phyloP scores from a whole-genome alignment of 345 rosid genomes.

The Streptanthus diversifolius region DNA sequence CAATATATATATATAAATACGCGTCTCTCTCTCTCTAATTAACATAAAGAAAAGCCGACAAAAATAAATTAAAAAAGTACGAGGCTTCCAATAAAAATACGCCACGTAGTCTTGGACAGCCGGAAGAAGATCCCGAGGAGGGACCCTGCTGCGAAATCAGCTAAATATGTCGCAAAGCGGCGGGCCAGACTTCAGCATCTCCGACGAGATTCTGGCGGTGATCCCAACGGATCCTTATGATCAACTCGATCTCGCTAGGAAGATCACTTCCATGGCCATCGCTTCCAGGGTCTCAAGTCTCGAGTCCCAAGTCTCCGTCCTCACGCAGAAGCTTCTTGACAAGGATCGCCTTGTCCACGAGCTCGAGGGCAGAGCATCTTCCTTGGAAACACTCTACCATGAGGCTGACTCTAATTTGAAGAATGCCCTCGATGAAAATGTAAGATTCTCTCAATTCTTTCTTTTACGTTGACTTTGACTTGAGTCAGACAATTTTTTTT shows the following conservation, averaged over 20 bases:
- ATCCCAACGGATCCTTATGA: slow-evolving; percentile 89
- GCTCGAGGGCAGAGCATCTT: slow-evolving; percentile 50
- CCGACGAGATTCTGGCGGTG: slow-evolving; percentile 75
- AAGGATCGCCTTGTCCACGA: slow-evolving; percentile 63
- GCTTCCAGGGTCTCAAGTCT: slow-evolving; percentile 85
- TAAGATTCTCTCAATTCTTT: slow-evolving; percentile 1
- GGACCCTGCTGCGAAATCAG: neutral
- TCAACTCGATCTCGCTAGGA: slow-evolving; percentile 92
- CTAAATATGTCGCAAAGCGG: slow-evolving; percentile 26
- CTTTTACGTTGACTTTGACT: neutral
- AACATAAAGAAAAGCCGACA: neutral
- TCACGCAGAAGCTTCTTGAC: slow-evolving; percentile 51
- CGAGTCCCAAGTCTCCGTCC: slow-evolving; percentile 57
- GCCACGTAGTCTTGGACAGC: slow-evolving; percentile 10
- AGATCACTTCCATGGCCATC: slow-evolving; percentile 94
- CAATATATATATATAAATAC: neutral
- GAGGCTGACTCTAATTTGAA: slow-evolving; percentile 61
- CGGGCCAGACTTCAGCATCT: slow-evolving; percentile 53
- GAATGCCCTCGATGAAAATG: slow-evolving; percentile 64
- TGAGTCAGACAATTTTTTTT: neutral
- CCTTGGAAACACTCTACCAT: slow-evolving; percentile 47
- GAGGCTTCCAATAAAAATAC: neutral
- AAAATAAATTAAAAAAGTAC: neutral
- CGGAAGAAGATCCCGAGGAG: slow-evolving; percentile 22
- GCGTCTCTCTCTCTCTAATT: neutral